Conservation (phyloP, 2,329 filamentous ascomycete species). For the Herpotrichia juniperi region DNA sequence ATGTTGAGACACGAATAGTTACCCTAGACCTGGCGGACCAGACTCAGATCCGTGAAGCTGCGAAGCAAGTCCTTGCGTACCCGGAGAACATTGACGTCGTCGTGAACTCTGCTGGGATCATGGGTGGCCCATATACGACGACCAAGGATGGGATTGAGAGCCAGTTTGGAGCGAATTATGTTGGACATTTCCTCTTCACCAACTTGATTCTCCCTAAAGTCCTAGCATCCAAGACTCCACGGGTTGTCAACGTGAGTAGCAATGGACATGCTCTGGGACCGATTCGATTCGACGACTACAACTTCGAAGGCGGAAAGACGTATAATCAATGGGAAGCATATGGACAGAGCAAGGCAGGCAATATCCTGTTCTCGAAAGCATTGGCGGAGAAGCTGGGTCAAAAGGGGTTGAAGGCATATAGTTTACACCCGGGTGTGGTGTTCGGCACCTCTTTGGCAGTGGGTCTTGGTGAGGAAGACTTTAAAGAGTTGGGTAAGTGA, state of each 20-base stretch:
- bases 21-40: conserved; percentile 46
- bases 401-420: conserved; percentile 31
- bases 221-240: conserved; percentile 32
- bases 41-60: conserved; percentile 42
- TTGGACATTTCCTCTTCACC: conserved; percentile 56
- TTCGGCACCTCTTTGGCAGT: conserved; percentile 29
- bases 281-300: conserved; percentile 52
- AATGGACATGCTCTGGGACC: conserved; percentile 47
- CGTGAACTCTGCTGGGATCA: conserved; percentile 49
- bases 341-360: conserved; percentile 59
- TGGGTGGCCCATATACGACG: conserved; percentile 35
- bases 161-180: conserved; percentile 56
- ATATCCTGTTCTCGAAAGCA: conserved; percentile 45
- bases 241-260: conserved; percentile 53
- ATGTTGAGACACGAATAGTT: conserved; percentile 39
- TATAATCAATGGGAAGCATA: conserved; percentile 55
- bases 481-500: conserved; percentile 20
- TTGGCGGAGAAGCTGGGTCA: conserved; percentile 28
- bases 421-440: conserved; percentile 36
- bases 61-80: conserved; percentile 32
- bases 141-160: conserved; percentile 45
- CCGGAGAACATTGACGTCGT: conserved; percentile 51
- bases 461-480: conserved; percentile 26
- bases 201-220: conserved; percentile 54
- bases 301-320: conserved; percentile 48